These are phyloP conservation scores for Dispira parvispora DNA, from an alignment of 192 early-diverging fungal species.

Conservation along the genomic window DNA sequence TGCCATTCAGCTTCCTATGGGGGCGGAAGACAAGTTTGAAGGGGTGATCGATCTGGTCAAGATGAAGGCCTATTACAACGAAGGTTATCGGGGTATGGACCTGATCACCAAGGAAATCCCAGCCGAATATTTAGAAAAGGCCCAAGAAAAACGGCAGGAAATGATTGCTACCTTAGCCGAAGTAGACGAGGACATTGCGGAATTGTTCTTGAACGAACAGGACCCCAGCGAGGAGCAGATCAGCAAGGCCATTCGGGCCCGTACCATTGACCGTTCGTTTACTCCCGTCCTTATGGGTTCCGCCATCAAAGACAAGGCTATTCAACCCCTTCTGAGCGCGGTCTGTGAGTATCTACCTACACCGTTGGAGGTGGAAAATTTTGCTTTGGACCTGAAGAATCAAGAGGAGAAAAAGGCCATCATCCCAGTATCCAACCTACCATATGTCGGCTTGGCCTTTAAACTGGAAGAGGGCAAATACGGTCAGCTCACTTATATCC, in stretches of 20 bases:
- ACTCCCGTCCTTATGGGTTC: conserved; percentile 75
- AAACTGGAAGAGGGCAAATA: conserved; percentile 88
- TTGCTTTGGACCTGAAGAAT: conserved; percentile 50
- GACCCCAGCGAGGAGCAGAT: conserved; percentile 50
- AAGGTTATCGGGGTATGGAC: conserved; percentile 66
- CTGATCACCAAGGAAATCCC: conserved; percentile 60
- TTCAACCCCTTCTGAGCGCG: conserved; percentile 58
- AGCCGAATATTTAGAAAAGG: conserved; percentile 37
- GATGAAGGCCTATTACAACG: conserved; percentile 78
- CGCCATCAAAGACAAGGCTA: conserved; percentile 70
- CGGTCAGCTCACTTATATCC: conserved; percentile 92
- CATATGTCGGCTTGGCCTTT: conserved; percentile 74
- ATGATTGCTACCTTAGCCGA: conserved; percentile 61
- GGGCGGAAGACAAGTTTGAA: conserved; percentile 65
- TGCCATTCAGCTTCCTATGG: conserved; percentile 71
- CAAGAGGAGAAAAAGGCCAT: conserved; percentile 42
- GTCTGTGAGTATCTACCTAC: conserved; percentile 53
- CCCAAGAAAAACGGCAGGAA: conserved; percentile 52
- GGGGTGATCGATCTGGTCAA: conserved; percentile 86
- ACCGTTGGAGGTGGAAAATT: conserved; percentile 52
- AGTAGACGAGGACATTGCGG: conserved; percentile 69
- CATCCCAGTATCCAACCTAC: conserved; percentile 42
- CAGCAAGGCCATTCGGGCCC: conserved; percentile 52
- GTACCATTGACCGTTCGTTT: conserved; percentile 62
- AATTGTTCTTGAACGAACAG: conserved; percentile 65